phyloP scores from a whole-genome alignment of 352 stramenopile genomes.

The Pythium phragmiticola region DNA sequence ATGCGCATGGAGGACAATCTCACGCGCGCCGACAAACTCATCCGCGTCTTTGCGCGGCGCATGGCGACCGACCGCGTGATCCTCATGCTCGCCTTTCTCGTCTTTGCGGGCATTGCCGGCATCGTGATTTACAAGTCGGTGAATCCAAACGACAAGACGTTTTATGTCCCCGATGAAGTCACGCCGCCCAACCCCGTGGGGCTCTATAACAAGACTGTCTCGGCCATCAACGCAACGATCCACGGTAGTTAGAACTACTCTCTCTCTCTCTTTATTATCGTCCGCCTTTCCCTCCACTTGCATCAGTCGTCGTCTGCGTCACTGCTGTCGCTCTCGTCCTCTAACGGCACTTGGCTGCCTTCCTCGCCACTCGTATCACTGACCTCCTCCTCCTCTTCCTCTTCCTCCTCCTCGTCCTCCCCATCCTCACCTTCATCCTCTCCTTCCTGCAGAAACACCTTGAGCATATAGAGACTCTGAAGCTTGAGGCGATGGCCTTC shows the following conservation, averaged over 20 bases:
- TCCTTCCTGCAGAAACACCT: constrained; percentile 52
- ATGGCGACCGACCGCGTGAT: constrained; percentile 87
- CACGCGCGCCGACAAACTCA: constrained; percentile 76
- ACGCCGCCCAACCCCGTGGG: constrained; percentile 69
- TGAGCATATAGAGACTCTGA: constrained; percentile 56
- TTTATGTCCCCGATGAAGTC: constrained; percentile 85
- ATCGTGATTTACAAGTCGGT: constrained; percentile 86
- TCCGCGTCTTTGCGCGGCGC: constrained; percentile 73
- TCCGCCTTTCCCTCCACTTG: neutral
- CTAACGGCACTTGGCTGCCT: constrained; percentile 18
- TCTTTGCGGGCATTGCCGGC: constrained; percentile 74
- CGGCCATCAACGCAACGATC: constrained; percentile 56
- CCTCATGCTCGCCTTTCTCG: constrained; percentile 72
- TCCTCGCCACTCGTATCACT: constrained; percentile 10
- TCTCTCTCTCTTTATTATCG: no score
- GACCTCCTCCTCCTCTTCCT: constrained; percentile 23
- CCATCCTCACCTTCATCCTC: constrained; percentile 30
- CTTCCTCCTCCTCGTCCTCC: constrained; percentile 23
- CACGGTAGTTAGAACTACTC: constrained; percentile 23
- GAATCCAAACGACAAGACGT: constrained; percentile 70
- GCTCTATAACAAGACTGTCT: constrained; percentile 77
- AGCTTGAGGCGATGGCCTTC: constrained; percentile 72
- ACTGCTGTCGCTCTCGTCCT: constrained; percentile 27
- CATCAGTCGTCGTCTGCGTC: constrained; percentile 11
- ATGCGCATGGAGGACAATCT: constrained; percentile 86